These are phyloP conservation scores for Lagenidium giganteum DNA, from an alignment of 352 stramenopile species.

Conservation along the genomic window DNA sequence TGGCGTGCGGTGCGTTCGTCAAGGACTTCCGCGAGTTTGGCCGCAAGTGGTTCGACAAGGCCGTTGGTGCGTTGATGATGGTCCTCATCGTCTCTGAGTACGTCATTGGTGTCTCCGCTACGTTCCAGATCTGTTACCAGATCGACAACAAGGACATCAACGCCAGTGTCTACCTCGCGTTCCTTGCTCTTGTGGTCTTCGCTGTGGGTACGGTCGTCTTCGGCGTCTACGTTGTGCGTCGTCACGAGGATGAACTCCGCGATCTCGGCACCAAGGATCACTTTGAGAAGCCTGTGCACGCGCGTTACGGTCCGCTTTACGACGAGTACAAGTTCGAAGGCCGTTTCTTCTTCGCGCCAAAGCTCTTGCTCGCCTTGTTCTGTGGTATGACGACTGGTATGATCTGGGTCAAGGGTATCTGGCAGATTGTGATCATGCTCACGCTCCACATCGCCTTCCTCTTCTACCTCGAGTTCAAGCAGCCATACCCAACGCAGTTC, in stretches of 20 bases:
- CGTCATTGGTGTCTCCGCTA: conserved; percentile 70
- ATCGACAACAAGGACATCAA: conserved; percentile 58
- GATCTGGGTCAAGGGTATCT: conserved; percentile 67
- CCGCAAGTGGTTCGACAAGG: conserved; percentile 75
- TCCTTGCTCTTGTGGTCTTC: conserved; percentile 63
- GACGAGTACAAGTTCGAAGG: conserved; percentile 86
- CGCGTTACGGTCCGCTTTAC: conserved; percentile 76
- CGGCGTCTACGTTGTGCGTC: conserved; percentile 60
- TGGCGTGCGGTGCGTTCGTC: conserved; percentile 43
- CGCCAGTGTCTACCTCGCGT: conserved; percentile 54
- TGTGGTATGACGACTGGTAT: conserved; percentile 79
- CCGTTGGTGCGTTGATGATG: conserved; percentile 77
- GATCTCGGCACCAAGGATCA: conserved; percentile 81
- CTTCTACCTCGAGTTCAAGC: conserved; percentile 79
- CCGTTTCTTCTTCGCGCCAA: conserved; percentile 84
- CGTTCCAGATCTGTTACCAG: conserved; percentile 84
- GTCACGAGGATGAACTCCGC: conserved; percentile 74
- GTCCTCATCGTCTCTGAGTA: conserved; percentile 83
- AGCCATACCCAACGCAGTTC: conserved; percentile 75
- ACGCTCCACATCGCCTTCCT: conserved; percentile 75
- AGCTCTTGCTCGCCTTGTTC: conserved; percentile 70
- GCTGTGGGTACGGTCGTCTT: conserved; percentile 77
- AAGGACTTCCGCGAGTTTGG: conserved; percentile 45
- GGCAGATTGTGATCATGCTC: conserved; percentile 74
- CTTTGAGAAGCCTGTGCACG: conserved; percentile 81